Evolutionary conservation across 371 early-diverging fungal species (phyloP), one percentile per base, ranked within the genome.

Genomic region (Nosema muscidifuracis): DNA sequence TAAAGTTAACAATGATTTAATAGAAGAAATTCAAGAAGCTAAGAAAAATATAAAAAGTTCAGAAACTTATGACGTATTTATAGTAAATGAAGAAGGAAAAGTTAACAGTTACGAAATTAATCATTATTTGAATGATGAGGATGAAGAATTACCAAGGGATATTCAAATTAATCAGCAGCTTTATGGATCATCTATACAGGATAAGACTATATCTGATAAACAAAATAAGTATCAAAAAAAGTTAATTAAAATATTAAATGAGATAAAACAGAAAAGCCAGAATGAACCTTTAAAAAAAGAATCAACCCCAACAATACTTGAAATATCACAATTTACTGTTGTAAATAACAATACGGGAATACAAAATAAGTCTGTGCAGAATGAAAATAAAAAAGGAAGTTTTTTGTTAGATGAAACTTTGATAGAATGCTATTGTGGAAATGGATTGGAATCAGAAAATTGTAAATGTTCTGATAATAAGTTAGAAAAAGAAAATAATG

Each of bases 11-110:
- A 28, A 26, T 60, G 22, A 6, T 60, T 16, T 60, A n/a, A 0
- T 4, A 15, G 30, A 60, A 34, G 13, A 3, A 34, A 33, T 38
- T 18, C 12, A 31, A 31, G 20, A 33, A 16, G n/a, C 20, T 10
- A 47, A 47, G 20, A 47, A 47, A 20, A 47, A 47, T 47, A 38
- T 34, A 18, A 55, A 51, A 4, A 66, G 20, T 7, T 12, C 55
- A n/a, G 36, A 36, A n/a, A 69, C 56, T 15, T 69, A 58, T 30
- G 69, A 69, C 58, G 61, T 69, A 0, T 69, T 58, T 47, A 69
- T 69, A 57, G 69, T 69, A 1, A 61, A 69, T 36, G 62, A 57
- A 22, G 33, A 57, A 34, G 69, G 69, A 34, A 69, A 69, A 44
- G 33, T 69, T 0, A 61, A 69, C 31, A 36, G 43, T 40, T 69